Conservation (phyloP, 2,329 filamentous ascomycete species). For the Phialocephala sp. region DNA sequence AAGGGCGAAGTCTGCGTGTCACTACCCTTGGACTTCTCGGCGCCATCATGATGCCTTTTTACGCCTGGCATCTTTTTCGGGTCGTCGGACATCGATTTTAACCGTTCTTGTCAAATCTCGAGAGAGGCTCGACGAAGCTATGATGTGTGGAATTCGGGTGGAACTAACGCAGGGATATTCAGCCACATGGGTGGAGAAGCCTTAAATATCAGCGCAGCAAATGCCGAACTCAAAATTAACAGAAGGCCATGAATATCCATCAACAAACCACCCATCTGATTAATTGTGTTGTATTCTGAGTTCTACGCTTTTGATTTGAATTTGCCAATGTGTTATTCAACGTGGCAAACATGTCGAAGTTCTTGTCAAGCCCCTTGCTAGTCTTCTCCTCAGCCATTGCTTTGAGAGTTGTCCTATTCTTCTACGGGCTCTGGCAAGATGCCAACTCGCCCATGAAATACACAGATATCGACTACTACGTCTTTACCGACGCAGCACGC, state of each 20-base stretch:
- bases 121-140: constrained; percentile 10
- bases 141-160: constrained; percentile 10
- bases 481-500: constrained; percentile 94
- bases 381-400: constrained; percentile 64
- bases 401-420: constrained; percentile 74
- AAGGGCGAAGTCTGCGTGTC: constrained; percentile 49
- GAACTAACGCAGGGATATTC: constrained; percentile 11
- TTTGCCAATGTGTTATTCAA: background rate
- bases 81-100: constrained; percentile 21
- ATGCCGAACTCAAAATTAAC: background rate
- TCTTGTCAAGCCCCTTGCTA: constrained; percentile 46
- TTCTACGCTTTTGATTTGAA: background rate
- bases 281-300: background rate
- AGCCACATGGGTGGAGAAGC: constrained; percentile 3
- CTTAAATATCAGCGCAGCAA: constrained; percentile 18
- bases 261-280: background rate
- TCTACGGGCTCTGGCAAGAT: constrained; percentile 94
- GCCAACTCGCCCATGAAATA: constrained; percentile 92
- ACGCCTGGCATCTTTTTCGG: constrained; percentile 44
- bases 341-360: constrained; percentile 26
- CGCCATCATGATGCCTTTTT: constrained; percentile 62
- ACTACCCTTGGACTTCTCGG: constrained; percentile 42
- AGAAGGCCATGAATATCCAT: background rate
- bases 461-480: constrained; percentile 98
- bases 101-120: constrained; percentile 2